Evolutionary conservation across 1,284 basidiomycete genomes (phyloP), one percentile per base, ranked within the genome.

Genomic region (Binderoboletus segoi): DNA sequence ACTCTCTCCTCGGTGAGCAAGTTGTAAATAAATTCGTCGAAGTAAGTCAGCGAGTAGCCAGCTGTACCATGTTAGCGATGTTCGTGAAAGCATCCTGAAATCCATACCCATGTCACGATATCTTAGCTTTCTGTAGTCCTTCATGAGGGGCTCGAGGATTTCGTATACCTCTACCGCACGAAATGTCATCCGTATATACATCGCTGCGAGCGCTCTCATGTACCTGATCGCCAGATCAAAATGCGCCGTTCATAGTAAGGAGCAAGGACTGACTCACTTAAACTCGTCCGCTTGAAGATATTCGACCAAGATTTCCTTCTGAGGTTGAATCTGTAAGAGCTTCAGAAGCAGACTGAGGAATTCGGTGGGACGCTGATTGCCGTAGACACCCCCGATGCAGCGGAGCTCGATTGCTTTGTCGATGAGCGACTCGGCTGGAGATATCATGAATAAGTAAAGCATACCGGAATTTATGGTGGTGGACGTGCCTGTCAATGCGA

Each of bases 111-210:
- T 90, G 60, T 88, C 82, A 44, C 92, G 82, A 60, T 86, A 79
- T 15, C 97, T 87, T 48, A 99, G 72, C 73, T 98, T 99, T 59
- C 94, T 77, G 67, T 89, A 98, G 71, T 99, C 96, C 71, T 93
- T 94, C 59, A 99, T 81, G 24, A 99, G 73, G 10, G 96, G 96
- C 73, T 99, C 97, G 13, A 99, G 82, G 18, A 94, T 79, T 68
- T 95, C 93, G 68, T 95, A 98, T 6, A 98, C 90, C 56, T 99
- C 95, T 40, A 86, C 85, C 1, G 94, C 81, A 42, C 84, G 81
- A 74, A 98, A 99, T 1, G 95, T 98, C 78, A 99, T 87, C 35
- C 97, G 89, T 58, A 99, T 84, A 70, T 99, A 99, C 75, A 99
- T 86, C 3, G 89, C 94, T 1, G 96, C 93, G 11, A 99, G 77